Base-by-base conservation (phyloP, 202 grass and related monocot genomes). In the Alloteropsis angusta region DNA sequence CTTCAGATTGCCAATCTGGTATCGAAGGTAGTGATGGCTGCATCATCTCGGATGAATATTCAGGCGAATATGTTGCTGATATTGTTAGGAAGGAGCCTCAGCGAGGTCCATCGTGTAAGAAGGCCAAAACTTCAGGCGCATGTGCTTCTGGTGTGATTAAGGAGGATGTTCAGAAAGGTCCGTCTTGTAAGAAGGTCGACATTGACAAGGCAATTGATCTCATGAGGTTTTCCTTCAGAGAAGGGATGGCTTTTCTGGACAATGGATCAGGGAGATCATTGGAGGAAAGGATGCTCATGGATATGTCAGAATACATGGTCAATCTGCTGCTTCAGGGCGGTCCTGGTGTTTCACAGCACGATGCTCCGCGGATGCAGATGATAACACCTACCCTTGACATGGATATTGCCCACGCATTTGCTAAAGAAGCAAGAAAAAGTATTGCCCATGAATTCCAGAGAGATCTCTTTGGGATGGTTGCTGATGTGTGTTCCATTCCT, bases 241-340 rank as follows among this genome's bases (percentile, higher is more conserved):
- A 82, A 52, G 68, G 79, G 71, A 53, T 76, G 80, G 12, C 80
- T 58, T 83, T 83, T 50, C 60, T 66, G 70, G 80, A 76, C 41
- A 75, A 83, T 28, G 80, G 72, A 36, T 76, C 62, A 46, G 81
- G 81, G 50, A 83, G 60, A 65, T 36, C 60, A 57, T 42, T 83
- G 18, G 22, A 32, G 5, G 80, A 66, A 4, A 82, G 80, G 48
- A 83, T 75, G 48, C 14, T 66, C 28, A n/a, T 56, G 48, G 70
- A 83, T n/a, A 46, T 75, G 71, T 41, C 60, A 35, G 67, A 2
- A 13, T 81, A 36, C 80, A 72, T 72, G 68, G 30, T 72, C 30
- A 72, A 53, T 34, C 0, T 25, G 71, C 1, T 74, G 34, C 9
- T 73, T 3, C 32, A 55, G 71, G 14, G n/a, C n/a, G n/a, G 14